These are phyloP conservation scores for Boletus sensibilis DNA, from an alignment of 768 basidiomycete genomes.

Conservation along the genomic window DNA sequence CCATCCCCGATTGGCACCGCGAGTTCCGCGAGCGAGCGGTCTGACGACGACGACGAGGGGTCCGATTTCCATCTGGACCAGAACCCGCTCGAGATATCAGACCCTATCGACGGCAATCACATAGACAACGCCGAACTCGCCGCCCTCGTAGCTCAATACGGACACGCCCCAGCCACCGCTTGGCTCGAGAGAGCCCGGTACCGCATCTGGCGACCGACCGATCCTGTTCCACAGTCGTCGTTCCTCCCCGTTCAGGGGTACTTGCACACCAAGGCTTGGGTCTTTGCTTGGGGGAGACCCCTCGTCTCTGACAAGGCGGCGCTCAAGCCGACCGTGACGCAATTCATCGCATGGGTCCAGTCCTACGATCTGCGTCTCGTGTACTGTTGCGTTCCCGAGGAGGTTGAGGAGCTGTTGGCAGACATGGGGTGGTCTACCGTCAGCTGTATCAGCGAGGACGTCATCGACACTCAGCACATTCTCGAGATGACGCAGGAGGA, in stretches of 20 bases:
- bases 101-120: conserved; percentile 1
- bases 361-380: conserved; percentile 49
- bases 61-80: neutral
- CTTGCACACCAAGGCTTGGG: conserved; percentile 49
- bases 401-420: conserved; percentile 51
- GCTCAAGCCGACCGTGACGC: conserved; percentile 33
- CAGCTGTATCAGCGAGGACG: conserved; percentile 63
- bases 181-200: conserved; percentile 66
- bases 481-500: conserved; percentile 39
- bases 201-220: conserved; percentile 43
- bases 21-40: conserved; percentile 1
- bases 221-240: conserved; percentile 31
- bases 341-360: conserved; percentile 46
- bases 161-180: conserved; percentile 66
- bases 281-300: conserved; percentile 66
- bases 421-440: conserved; percentile 58
- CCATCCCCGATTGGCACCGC: neutral
- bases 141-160: conserved; percentile 60
- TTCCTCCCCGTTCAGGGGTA: conserved; percentile 59
- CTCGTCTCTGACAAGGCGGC: conserved; percentile 45
- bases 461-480: conserved; percentile 49
- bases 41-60: neutral
- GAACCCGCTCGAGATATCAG: conserved; percentile 6
- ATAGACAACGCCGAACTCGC: conserved; percentile 34
- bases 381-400: conserved; percentile 58